Base-by-base conservation (phyloP, 495 filamentous ascomycete species). In the Pseudomonodictys pantanalensis region DNA sequence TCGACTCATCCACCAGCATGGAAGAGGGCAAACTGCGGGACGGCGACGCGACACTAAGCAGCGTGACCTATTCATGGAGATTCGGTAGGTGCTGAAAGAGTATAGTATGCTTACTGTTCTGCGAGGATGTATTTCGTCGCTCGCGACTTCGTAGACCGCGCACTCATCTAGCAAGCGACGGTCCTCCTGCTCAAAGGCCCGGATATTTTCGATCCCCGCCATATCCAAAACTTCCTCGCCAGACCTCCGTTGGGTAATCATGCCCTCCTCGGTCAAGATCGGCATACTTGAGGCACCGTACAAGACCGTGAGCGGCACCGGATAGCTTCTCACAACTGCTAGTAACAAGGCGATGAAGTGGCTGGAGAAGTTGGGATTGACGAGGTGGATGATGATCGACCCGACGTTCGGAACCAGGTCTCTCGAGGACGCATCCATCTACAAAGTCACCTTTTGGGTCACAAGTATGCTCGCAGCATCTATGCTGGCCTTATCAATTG, bases 381-480 rank as follows among this genome's bases (percentile, higher is more conserved):
- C 41, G 12, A 29, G 53, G 3, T 58, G 52, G 18, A 52, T 6
- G 28, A 64, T 52, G 33, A 41, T 15, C 38, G 12, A 41, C 12
- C 38, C 4, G 15, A 41, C 5, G 12, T 41, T 41, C 12, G 38
- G 38, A 5, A 41, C 38, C 38, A 15, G 5, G 3, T 3, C 38
- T 32, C 2, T 48, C 15, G 24, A 35, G 41, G 10, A 38, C 46
- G 11, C 50, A 43, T 39, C 23, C 20, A 30, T 20, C 1, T 56
- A 33, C 52, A 28, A 56, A 12, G 51, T 49, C 20, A 69, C 53
- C 45, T 60, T 15, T 24, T 66, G 47, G 60, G 63, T 62, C 52
- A 68, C 53, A 33, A 64, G 55, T 33, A 43, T 62, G 10, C 11
- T 66, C 18, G 64, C 64, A 7, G 58, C 58, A 25, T 23, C 62